Base-by-base conservation (phyloP, 179 eudicot species). In the Vitellaria paradoxa region DNA sequence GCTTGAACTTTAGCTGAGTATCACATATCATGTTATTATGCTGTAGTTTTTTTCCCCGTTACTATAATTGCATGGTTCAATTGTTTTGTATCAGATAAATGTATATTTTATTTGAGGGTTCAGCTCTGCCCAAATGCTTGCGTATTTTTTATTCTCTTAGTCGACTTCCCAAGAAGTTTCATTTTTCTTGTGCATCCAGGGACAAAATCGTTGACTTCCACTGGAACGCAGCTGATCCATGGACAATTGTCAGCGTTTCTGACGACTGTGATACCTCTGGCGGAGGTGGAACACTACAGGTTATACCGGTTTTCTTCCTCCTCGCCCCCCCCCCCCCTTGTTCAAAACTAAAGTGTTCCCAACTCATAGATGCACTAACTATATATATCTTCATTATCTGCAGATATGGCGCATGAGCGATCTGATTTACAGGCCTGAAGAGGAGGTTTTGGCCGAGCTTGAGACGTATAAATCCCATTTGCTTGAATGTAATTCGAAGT, bases 331-430 rank as follows among this genome's bases (percentile, higher is more conserved):
- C 61, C 20, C 13, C 23, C 14, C 13, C 45, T 9, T 46, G 8
- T 14, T 17, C 10, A 21, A 68, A 45, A 4, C 53, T 20, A 4
- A 24, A 12, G 37, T 68, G 37, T 30, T 30, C 37, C 21, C 72
- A 47, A 11, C 17, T 68, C 5, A 17, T 46, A 68, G 53, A 15
- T 0, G 40, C 21, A 47, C 53, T 68, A 23, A 71, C 23, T 71
- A 37, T 71, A 7, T 23, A 30, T 30, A 30, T 30, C 37, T 30
- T 30, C 9, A 7, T 73, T 42, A 55, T 45, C 56, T 79, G 77
- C 88, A 95, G 99, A 93, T 96, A 46, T 96, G 99, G 99, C 91
- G 99, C 13, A 92, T 96, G 92, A 92, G 90, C 45, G 99, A 96
- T 84, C 84, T 96, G 80, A 85, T 96, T 49, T 94, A 94, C 87